These are phyloP conservation scores for Bolboschoenoplectus hybrid DNA, from an alignment of 202 grass and related monocot species.

Conservation along the genomic window DNA sequence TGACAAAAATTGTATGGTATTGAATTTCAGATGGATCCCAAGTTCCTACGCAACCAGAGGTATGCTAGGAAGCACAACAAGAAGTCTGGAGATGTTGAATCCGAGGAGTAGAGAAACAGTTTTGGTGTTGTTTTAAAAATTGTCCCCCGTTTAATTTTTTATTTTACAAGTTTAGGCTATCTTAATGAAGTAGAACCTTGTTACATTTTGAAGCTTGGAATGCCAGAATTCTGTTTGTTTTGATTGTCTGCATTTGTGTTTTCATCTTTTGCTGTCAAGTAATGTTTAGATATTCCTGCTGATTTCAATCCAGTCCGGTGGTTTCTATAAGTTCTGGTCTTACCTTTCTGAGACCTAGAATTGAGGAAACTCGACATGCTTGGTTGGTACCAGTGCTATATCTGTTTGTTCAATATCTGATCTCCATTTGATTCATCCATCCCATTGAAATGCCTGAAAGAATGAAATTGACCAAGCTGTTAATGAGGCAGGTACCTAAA, in stretches of 20 bases:
- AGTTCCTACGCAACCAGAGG: slow-evolving; percentile 93
- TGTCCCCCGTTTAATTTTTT: neutral
- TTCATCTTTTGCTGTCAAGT: neutral
- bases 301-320: neutral
- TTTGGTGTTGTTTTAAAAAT: neutral
- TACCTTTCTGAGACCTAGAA: neutral
- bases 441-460: no score
- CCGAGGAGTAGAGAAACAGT: slow-evolving; percentile 52
- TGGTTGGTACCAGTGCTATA: neutral
- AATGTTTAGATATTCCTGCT: neutral
- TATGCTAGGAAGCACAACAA: slow-evolving; percentile 93
- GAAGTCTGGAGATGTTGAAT: slow-evolving; percentile 47
- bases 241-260: neutral
- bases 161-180: neutral
- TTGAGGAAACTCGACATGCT: neutral
- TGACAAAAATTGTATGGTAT: neutral
- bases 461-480: no score
- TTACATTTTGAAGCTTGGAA: neutral
- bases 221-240: neutral
- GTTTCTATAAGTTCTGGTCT: neutral
- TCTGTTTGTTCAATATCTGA: neutral
- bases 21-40: slow-evolving; percentile 85
- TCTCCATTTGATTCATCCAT: neutral
- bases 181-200: neutral
- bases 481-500: no score